These are phyloP conservation scores for Primulina eburnea DNA, from an alignment of 257 asterid species.

Conservation along the genomic window DNA sequence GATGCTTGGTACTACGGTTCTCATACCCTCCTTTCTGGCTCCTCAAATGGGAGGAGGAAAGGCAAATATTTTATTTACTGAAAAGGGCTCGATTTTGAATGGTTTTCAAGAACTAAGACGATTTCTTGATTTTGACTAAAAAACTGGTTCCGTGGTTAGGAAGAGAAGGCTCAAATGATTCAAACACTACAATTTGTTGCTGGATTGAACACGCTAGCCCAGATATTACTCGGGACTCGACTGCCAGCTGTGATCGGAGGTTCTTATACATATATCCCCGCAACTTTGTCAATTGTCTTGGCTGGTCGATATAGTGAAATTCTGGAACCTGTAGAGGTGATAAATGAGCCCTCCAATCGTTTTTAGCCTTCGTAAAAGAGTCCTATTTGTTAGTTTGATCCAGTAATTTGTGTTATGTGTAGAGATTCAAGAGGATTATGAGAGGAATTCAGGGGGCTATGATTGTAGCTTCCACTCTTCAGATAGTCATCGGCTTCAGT, in stretches of 20 bases:
- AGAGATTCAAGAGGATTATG: conserved; percentile 78
- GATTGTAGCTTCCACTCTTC: conserved; percentile 88
- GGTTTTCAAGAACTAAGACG: neutral
- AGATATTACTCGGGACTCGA: conserved; percentile 76
- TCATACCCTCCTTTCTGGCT: conserved; percentile 67
- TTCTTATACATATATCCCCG: conserved; percentile 77
- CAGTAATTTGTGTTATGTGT: conserved; percentile 15
- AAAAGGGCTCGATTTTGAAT: neutral
- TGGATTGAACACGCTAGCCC: conserved; percentile 78
- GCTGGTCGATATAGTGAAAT: conserved; percentile 64
- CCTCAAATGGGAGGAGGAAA: conserved; percentile 96
- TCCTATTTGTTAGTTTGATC: conserved; percentile 2
- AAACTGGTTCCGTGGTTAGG: conserved; percentile 35
- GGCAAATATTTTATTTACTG: conserved; percentile 34
- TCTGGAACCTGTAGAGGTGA: conserved; percentile 66
- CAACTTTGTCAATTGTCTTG: conserved; percentile 77
- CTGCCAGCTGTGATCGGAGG: conserved; percentile 86
- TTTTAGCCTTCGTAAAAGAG: neutral
- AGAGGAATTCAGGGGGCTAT: conserved; percentile 87
- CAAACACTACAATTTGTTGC: conserved; percentile 94
- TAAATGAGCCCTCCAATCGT: neutral
- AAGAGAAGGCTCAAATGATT: conserved; percentile 78
- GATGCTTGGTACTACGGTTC: conserved; percentile 97
- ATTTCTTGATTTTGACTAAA: conserved; percentile 5
- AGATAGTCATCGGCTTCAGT: conserved; percentile 83